Evolutionary conservation across 352 stramenopile species (phyloP), one percentile per base, ranked within the genome.

Genomic region (Phytophthora crassamura): DNA sequence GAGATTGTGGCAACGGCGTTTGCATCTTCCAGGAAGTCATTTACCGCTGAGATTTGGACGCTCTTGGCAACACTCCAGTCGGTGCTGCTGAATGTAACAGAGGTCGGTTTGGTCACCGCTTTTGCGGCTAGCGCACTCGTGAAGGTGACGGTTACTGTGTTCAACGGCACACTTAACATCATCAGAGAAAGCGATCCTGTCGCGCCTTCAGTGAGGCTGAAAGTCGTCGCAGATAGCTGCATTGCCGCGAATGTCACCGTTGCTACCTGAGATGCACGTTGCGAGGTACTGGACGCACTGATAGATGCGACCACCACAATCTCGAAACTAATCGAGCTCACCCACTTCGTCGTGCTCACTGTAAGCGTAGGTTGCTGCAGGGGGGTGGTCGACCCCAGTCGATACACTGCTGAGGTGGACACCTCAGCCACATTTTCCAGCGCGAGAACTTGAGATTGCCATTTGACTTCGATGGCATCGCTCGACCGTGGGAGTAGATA

Each of bases 1-100:
- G 48, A 63, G 33, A 88, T 61, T 0, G 28, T 55, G 16, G 72
- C 67, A 3, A 57, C 42, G 2, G 48, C 61, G 39, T 86, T 72
- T 0, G 47, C 53, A 42, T 89, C 78, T 50, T 91, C 75, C 3
- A 91, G 2, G 36, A 78, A 86, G 36, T 91, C 81, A 48, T 87
- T 86, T 0, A 77, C 32, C 12, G 78, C 75, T 28, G 43, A 33
- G 14, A 89, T 63, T 38, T 80, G 70, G n/a, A 89, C 14, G 0
- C 15, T 73, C 7, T 72, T 69, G 36, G 55, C 47, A 2, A 59
- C 39, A 34, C 43, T 77, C 77, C 80, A 91, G 25, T 82, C 62
- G 1, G 43, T 66, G 1, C 30, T 32, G 2, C 55, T 62, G 28
- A 91, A 86, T 2, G 57, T 67, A 30, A 75, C 33, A 8, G 59